phyloP scores from a whole-genome alignment of 257 asterid species.

The Przewalskia tangutica region DNA sequence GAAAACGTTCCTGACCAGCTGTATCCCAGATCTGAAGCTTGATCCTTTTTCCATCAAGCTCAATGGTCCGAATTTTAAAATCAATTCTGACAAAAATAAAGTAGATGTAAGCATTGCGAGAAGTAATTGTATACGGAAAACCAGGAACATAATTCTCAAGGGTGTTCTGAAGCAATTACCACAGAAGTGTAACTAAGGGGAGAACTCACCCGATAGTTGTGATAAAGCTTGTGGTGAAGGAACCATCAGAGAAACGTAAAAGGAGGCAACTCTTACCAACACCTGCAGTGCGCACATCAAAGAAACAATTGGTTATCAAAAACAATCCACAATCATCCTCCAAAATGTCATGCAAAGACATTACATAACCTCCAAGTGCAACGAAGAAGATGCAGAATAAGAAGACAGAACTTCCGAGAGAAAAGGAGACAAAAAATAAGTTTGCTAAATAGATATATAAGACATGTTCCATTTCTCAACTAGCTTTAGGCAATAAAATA shows the following conservation, averaged over 20 bases:
- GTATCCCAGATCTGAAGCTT: constrained; percentile 39
- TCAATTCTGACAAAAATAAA: constrained; percentile 11
- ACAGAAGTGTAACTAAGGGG: background rate
- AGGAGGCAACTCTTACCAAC: constrained; percentile 42
- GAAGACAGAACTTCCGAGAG: background rate
- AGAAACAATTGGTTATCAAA: background rate
- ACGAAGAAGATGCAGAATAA: background rate
- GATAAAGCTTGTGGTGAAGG: constrained; percentile 33
- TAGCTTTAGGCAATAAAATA: background rate
- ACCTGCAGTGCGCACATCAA: constrained; percentile 7
- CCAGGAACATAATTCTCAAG: background rate
- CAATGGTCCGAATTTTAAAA: constrained; percentile 32
- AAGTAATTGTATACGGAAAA: background rate
- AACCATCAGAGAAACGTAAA: constrained; percentile 34
- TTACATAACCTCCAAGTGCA: background rate
- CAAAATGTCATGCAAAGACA: background rate
- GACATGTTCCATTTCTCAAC: background rate
- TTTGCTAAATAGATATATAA: background rate
- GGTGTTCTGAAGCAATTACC: background rate
- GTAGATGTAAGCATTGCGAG: background rate
- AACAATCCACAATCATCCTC: too few relatives aligned
- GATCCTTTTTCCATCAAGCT: constrained; percentile 31
- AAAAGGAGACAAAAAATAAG: background rate
- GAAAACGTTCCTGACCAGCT: constrained; percentile 35
- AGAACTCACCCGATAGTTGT: constrained; percentile 30